Base-by-base conservation (phyloP, 23 red algal genomes). In the Cyanidium caldarium region DNA sequence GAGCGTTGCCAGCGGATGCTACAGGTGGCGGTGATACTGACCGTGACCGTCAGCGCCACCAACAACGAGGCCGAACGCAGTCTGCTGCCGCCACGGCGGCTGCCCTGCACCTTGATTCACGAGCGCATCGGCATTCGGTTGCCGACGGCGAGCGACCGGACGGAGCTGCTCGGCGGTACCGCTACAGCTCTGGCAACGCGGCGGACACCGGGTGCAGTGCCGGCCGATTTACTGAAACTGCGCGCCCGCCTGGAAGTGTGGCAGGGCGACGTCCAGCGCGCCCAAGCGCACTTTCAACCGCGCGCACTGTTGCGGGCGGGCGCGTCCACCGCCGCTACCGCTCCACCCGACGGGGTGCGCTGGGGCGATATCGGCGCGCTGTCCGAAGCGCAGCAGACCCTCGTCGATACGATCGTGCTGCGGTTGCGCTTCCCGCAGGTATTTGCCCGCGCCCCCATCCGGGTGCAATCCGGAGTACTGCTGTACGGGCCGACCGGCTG, bases 401-500 rank as follows among this genome's bases (percentile, higher is more conserved):
- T 61, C 23, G 10, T 61, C n/a, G 51, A 61, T 25, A 61, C 51
- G 5, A 10, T 61, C 51, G 23, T 61, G 51, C 51, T 61, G 31
- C 51, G n/a, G 21, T 25, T 61, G 21, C 51, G 51, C 51, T 61
- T 61, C 31, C 51, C 51, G 21, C n/a, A 14, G 10, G 31, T 61
- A 16, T 61, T 14, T 61, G 10, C n/a, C 10, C 51, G 31, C 7
- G 51, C 51, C 7, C 51, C 51, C 10, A 61, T 61, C 21, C 51
- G 51, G n/a, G 19, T 61, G 31, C 51, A 16, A 21, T 16, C 78
- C 21, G 87, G 87, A 39, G 68, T 94, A 14, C 72, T 94, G 45
- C 81, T 94, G n/a, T 94, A 94, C 72, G 87, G 87, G 37, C 80
- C 80, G 77, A 79, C 87, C 23, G 87, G 87, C 19, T 81, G 75